phyloP scores from a whole-genome alignment of 2,329 filamentous ascomycete species.

The Pyrenochaeta sp. region DNA sequence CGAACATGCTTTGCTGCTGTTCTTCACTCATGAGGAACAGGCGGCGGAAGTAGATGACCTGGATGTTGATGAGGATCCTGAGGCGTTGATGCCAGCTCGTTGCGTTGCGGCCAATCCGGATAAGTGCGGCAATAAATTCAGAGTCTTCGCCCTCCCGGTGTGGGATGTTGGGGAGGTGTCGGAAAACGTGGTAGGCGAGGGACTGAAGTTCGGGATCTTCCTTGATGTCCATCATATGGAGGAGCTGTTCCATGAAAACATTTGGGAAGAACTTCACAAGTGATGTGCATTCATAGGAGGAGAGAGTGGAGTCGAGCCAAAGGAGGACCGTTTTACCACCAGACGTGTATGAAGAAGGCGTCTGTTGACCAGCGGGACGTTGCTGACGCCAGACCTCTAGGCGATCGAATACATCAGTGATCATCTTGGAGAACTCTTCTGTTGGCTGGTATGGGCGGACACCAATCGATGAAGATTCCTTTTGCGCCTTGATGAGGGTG shows the following conservation, averaged over 20 bases:
- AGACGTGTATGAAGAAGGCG: conserved; percentile 91
- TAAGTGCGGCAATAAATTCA: conserved; percentile 83
- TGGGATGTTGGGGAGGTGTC: conserved; percentile 93
- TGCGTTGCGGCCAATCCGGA: conserved; percentile 85
- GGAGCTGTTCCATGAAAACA: conserved; percentile 86
- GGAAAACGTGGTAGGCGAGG: conserved; percentile 95
- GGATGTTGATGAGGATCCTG: conserved; percentile 95
- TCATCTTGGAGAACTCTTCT: conserved; percentile 74
- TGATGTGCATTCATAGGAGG: conserved; percentile 90
- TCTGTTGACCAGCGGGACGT: conserved; percentile 86
- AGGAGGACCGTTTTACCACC: conserved; percentile 95
- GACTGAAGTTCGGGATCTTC: conserved; percentile 96
- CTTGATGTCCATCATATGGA: conserved; percentile 99
- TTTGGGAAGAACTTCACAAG: conserved; percentile 90
- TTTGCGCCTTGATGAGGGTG: conserved; percentile 79
- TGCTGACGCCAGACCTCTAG: conserved; percentile 89
- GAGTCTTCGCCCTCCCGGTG: conserved; percentile 86
- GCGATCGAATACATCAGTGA: conserved; percentile 77
- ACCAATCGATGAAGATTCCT: conserved; percentile 80
- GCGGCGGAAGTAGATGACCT: conserved; percentile 96
- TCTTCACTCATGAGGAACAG: conserved; percentile 82
- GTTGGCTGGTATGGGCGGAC: conserved; percentile 82
- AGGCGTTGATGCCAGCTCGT: conserved; percentile 95
- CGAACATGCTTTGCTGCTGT: conserved; percentile 83
- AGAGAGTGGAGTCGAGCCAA: conserved; percentile 92